Base-by-base conservation (phyloP, 306 rosid species). In the Trifolium repens region DNA sequence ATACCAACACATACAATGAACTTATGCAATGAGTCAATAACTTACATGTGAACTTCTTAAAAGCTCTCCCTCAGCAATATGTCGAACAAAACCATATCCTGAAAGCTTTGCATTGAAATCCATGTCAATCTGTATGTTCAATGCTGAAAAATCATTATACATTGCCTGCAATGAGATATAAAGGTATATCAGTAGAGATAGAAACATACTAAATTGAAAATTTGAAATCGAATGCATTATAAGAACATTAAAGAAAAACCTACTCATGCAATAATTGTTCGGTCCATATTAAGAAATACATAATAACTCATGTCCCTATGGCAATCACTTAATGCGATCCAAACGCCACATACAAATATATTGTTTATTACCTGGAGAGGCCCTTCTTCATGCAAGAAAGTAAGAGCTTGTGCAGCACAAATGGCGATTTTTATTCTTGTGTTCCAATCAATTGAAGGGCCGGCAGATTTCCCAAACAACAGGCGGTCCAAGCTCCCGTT, bases 101-200 rank as follows among this genome's bases (percentile, higher is more conserved):
- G 97, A 92, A 67, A 96, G 97, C 89, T 92, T 96, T 67, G 98
- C 99, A 53, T 88, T 89, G 78, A 90, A 96, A 83, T 96, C 93
- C 82, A 84, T 88, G 82, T 90, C 99, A 16, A 96, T 79, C 81
- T 96, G 99, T 78, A 92, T 88, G 84, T 85, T 88, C 75, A 89
- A 85, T 2, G 96, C 83, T 54, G 97, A 92, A 84, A 92, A 90
- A 73, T 92, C 99, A 65, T 82, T 83, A 86, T 89, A 96, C 98
- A 90, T 96, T 5, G 99, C 98, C 99, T 96, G 86, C 62, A 67
- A 70, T 5, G 75, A 77, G 72, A 83, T 10, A 72, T 52, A 59
- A 59, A 24, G 19, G 53, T 72, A 15, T 76, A 59, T 82, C 73
- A 79, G 83, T 79, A 76, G 74, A 72, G 37, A 62, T 27, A 69